phyloP scores from a whole-genome alignment of 2,329 filamentous ascomycete genomes.

The Aureobasidium melanogenum region DNA sequence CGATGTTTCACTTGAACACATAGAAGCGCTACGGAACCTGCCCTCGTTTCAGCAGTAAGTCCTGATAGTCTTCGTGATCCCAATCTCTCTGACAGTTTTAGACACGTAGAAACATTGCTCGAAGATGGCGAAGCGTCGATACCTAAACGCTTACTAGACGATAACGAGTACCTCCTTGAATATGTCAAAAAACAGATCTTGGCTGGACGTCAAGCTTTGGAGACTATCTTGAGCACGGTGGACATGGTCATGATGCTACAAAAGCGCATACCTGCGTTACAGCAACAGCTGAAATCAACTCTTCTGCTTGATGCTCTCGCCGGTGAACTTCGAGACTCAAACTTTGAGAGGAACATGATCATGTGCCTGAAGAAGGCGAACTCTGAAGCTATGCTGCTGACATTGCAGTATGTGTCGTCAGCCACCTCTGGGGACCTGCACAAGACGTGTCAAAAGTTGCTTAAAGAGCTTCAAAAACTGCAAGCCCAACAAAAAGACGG shows the following conservation, averaged over 20 bases:
- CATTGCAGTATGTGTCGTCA: slow-evolving; percentile 26
- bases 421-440: background rate
- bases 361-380: slow-evolving; percentile 52
- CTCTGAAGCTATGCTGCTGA: slow-evolving; percentile 41
- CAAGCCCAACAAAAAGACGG: slow-evolving; percentile 14
- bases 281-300: slow-evolving; percentile 30
- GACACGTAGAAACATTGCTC: slow-evolving; percentile 30
- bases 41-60: slow-evolving; percentile 49
- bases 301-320: slow-evolving; percentile 55
- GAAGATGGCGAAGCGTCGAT: slow-evolving; percentile 23
- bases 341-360: slow-evolving; percentile 45
- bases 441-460: slow-evolving; percentile 27
- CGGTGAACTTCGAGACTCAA: slow-evolving; percentile 45
- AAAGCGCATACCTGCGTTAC: slow-evolving; percentile 27
- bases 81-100: background rate
- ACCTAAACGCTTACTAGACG: slow-evolving; percentile 50
- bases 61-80: too few relatives aligned
- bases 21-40: slow-evolving; percentile 59
- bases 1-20: slow-evolving; percentile 49
- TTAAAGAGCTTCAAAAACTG: slow-evolving; percentile 18
- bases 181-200: slow-evolving; percentile 29
- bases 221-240: slow-evolving; percentile 30
- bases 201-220: slow-evolving; percentile 24
- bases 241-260: slow-evolving; percentile 30
- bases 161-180: slow-evolving; percentile 47